Evolutionary conservation across 2,329 filamentous ascomycete species (phyloP), one percentile per base, ranked within the genome.

Genomic region (Scedosporium boydii): DNA sequence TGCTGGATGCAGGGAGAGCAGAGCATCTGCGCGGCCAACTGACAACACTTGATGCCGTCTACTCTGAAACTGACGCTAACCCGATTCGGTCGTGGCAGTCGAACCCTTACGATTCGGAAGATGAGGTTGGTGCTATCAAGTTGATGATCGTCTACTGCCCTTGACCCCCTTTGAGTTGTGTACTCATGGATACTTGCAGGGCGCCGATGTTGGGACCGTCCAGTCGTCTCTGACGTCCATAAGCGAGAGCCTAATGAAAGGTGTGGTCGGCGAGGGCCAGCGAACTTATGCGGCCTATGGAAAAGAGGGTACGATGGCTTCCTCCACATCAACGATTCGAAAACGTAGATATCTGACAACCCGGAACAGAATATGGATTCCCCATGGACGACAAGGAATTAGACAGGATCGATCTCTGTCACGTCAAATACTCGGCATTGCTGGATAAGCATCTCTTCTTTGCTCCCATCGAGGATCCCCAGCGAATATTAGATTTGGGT

Each of bases 401-500:
- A 23, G 74, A 77, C 60, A 70, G 76, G 12, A 75, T 77, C n/a
- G 74, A 77, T 63, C 69, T 77, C 68, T 71, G 70, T 12, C 75
- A 77, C 64, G 68, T 69, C 9, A 74, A 75, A 62, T 75, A 74
- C 64, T 70, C 66, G 26, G 69, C 69, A 2, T 42, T 71, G 6
- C 56, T 66, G 58, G 65, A 64, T 23, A 63, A 62, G 61, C 62
- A 61, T 26, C 61, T 64, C n/a, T 66, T 63, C 23, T 61, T 60
- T 10, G 64, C 64, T 5, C 65, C 64, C 6, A 65, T 66, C 7
- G 70, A 75, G 2, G 70, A 76, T 48, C 77, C 79, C 0, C 78
- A 82, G 63, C 74, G 80, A 65, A 74, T 84, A 9, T 70, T 85
- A n/a, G 83, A 85, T 66, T 77, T 85, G 55, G 82, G 82, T 14